phyloP scores from a whole-genome alignment of 306 rosid species.

The Lithocarpus polystachyus region DNA sequence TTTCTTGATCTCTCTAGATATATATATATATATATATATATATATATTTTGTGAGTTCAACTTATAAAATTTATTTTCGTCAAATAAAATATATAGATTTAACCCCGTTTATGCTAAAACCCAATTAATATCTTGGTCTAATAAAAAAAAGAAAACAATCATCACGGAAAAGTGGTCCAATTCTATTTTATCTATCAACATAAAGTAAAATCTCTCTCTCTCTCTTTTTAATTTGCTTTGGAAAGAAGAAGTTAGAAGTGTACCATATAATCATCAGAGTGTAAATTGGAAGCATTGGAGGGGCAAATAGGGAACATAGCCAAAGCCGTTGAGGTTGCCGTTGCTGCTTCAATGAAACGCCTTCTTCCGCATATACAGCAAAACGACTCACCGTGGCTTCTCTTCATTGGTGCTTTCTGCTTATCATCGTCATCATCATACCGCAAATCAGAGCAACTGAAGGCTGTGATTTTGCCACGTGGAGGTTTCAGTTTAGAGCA shows the following conservation, averaged over 20 bases:
- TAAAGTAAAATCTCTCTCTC: too few species aligned
- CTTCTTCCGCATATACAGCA: slow-evolving; percentile 51
- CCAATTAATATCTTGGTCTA: too few species aligned
- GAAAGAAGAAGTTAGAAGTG: neutral
- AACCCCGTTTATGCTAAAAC: too few species aligned
- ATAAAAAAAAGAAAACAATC: too few species aligned
- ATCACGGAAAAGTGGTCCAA: too few species aligned
- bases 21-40: too few species aligned
- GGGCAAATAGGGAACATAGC: slow-evolving; percentile 47
- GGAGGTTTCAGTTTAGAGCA: neutral
- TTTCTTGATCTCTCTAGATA: too few species aligned
- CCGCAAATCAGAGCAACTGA: neutral
- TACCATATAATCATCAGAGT: slow-evolving; percentile 56
- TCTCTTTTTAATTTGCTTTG: neutral
- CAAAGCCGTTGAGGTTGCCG: too few species aligned
- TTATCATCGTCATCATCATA: slow-evolving; percentile 2
- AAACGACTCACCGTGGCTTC: slow-evolving; percentile 15
- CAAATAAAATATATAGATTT: too few species aligned
- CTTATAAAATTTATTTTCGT: too few species aligned
- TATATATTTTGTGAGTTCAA: too few species aligned
- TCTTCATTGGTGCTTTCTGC: slow-evolving; percentile 14
- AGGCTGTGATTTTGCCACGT: neutral
- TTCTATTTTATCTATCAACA: too few species aligned
- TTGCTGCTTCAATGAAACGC: slow-evolving; percentile 44
- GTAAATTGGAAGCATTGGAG: slow-evolving; percentile 39